These are phyloP conservation scores for Begonia peltatifolia DNA, from an alignment of 306 rosid genomes.

Conservation along the genomic window DNA sequence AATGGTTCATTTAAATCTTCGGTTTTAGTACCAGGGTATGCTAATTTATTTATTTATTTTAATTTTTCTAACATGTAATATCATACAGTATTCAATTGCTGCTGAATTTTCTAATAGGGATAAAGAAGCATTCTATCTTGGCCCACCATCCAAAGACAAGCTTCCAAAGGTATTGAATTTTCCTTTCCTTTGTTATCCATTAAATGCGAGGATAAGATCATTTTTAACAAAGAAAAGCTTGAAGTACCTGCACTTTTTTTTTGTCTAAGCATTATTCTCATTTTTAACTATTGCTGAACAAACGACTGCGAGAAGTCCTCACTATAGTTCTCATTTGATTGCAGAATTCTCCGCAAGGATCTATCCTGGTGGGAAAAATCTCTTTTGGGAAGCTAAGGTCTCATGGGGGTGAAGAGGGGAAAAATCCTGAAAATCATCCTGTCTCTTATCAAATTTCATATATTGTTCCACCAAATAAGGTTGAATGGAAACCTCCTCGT, in stretches of 20 bases:
- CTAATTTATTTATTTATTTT: not conserved
- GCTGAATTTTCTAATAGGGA: constrained; percentile 28
- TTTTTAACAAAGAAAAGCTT: too few relatives aligned
- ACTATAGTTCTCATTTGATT: constrained; percentile 6
- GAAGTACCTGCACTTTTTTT: too few relatives aligned
- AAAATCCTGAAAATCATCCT: constrained; percentile 58
- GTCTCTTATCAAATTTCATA: constrained; percentile 47
- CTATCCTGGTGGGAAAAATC: constrained; percentile 71
- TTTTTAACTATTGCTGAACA: not conserved
- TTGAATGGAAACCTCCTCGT: constrained; percentile 15
- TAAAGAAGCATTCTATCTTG: constrained; percentile 82
- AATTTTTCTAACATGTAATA: not conserved
- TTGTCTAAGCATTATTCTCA: too few relatives aligned
- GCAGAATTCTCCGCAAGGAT: constrained; percentile 71
- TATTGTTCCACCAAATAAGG: constrained; percentile 90
- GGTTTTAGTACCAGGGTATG: constrained; percentile 74
- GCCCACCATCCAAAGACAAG: constrained; percentile 78
- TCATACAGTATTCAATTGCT: constrained; percentile 2
- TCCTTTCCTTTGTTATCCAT: not conserved
- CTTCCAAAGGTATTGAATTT: constrained; percentile 59
- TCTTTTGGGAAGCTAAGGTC: constrained; percentile 64
- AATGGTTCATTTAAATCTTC: constrained; percentile 67
- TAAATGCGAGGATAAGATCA: too few relatives aligned
- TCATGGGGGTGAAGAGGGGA: constrained; percentile 30
- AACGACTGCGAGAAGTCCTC: too few relatives aligned